Percentiles rank a stretch among this genome's conserved stretches.
Conservation (phyloP, 108 stramenopile genomes). For the Craspedostauros australis region DNA sequence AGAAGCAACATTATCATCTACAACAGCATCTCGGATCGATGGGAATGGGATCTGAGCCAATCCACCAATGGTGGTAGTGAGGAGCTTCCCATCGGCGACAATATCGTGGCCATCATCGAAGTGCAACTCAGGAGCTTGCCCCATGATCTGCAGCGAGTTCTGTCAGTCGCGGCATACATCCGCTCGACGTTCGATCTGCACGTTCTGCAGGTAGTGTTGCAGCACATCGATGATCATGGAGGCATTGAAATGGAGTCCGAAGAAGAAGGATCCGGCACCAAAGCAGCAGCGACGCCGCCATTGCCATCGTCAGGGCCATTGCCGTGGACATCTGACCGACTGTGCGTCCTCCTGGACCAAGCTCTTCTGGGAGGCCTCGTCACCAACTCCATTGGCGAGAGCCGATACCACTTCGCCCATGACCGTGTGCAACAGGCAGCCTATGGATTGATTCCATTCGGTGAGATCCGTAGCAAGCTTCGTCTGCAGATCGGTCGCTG, state of each 20-base stretch:
- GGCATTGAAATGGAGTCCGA: too few species aligned
- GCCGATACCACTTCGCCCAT: conserved; percentile 35
- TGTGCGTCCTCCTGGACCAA: conserved; percentile 20
- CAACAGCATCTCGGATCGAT: conserved; percentile 29
- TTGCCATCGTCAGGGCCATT: too few species aligned
- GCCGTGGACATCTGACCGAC: too few species aligned
- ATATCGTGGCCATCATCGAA: conserved; percentile 28
- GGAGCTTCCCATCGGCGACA: conserved; percentile 9
- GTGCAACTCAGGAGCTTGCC: conserved; percentile 32
- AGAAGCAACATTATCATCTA: conserved; percentile 42
- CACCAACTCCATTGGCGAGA: conserved; percentile 7
- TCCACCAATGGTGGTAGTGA: conserved; percentile 6
- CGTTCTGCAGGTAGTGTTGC: conserved; percentile 10
- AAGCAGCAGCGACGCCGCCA: too few species aligned
- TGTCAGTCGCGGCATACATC: conserved; percentile 41
- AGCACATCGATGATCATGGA: too few species aligned
- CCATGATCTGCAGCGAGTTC: conserved; percentile 25
- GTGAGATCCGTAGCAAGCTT: conserved; percentile 23
- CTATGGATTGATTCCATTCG: conserved; percentile 28
- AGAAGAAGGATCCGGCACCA: too few species aligned
- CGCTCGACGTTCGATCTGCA: conserved; percentile 33
- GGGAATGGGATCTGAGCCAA: conserved; percentile 41
- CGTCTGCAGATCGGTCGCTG: too few species aligned
- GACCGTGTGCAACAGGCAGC: conserved; percentile 50
- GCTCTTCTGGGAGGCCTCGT: conserved; percentile 23